Base-by-base conservation (phyloP, 2,329 filamentous ascomycete species). In the Exophiala oligosperma region DNA sequence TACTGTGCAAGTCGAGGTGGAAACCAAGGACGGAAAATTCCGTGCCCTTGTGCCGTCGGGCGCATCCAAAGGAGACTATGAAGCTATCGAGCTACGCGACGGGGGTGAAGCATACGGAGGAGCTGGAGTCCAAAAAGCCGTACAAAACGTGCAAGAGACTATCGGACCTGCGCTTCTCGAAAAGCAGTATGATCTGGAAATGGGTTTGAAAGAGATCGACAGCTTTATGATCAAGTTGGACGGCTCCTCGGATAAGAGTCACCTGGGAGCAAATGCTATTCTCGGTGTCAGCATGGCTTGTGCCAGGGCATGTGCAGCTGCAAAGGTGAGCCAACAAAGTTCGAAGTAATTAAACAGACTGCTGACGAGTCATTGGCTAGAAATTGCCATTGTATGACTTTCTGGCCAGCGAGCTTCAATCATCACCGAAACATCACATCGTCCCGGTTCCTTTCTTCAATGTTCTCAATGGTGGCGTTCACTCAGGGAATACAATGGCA, bases 241-340 rank as follows among this genome's bases (percentile, higher is more conserved):
- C 71, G 91, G 89, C 67, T 91, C 90, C 66, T 71, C 86, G 75
- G 92, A 94, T 85, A 94, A 95, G 86, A 87, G 85, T 75, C 91
- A 90, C 77, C 84, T 93, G 56, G 91, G 91, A 76, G 90, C 91
- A 78, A 95, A 95, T 74, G 90, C 90, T 58, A 17, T 17, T 17
- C 17, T 17, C 17, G 90, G 90, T 81, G 89, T 94, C 77, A 88
- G 83, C 75, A 78, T 94, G 81, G 91, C 90, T 66, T 81, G 92
- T 74, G 90, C 81, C 60, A 81, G 83, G 72, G 81, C 81, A 59
- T 81, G 79, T 9, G 81, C 81, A 57, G 81, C 80, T 53, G 78
- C 79, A 72, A 78, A 80, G 74, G 72, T 74, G 59, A 46, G 47
- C 38, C 38, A 8, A 17, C 17, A 17, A 17, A 17, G 17, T 17